phyloP scores from a whole-genome alignment of 768 basidiomycete genomes.

The Harrya chromipes region DNA sequence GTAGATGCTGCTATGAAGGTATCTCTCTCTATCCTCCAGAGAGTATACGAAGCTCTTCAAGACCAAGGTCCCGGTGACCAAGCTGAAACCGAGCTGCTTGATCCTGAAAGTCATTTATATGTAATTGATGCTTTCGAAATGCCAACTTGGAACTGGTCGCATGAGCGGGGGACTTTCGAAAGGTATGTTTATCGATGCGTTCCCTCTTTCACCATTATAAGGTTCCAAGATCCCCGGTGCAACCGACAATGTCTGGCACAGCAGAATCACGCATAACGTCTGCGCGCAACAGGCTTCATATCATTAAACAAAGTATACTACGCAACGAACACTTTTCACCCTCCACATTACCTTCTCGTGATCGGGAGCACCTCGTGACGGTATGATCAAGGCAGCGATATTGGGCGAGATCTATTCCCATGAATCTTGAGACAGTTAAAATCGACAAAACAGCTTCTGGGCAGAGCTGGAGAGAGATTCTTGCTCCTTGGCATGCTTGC shows the following conservation, averaged over 20 bases:
- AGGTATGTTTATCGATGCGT: conserved; percentile 47
- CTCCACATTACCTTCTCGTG: conserved; percentile 86
- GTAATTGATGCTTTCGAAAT: conserved; percentile 92
- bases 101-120: conserved; percentile 78
- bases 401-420: conserved; percentile 16
- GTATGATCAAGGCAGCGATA: conserved; percentile 41
- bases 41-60: conserved; percentile 75
- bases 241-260: conserved; percentile 74
- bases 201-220: conserved; percentile 6
- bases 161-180: conserved; percentile 83
- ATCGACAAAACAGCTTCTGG: conserved; percentile 94
- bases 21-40: conserved; percentile 57
- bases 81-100: conserved; percentile 60
- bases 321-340: conserved; percentile 98
- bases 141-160: conserved; percentile 91
- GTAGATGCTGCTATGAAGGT: conserved; percentile 84
- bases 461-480: conserved; percentile 86
- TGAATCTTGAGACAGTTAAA: conserved; percentile 56
- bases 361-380: conserved; percentile 85
- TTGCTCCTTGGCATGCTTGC: conserved; percentile 90
- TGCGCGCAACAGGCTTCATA: conserved; percentile 79
- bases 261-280: conserved; percentile 79
- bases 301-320: conserved; percentile 90
- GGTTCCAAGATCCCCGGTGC: conserved; percentile 39
- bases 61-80: conserved; percentile 49